These are phyloP conservation scores for Penicillium malachiteum DNA, from an alignment of 495 filamentous ascomycete species.

Conservation along the genomic window DNA sequence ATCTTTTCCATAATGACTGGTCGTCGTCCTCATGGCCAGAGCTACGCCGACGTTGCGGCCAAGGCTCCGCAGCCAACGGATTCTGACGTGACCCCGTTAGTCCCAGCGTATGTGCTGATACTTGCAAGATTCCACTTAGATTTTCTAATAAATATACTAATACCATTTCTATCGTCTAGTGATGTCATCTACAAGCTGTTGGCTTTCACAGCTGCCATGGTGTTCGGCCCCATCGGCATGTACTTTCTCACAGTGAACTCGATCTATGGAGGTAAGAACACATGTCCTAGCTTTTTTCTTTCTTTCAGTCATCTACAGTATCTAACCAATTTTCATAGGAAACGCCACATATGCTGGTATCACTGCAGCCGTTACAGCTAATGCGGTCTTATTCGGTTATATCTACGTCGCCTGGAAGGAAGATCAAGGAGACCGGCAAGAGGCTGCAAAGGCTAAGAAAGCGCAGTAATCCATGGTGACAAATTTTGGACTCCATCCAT, in stretches of 20 bases:
- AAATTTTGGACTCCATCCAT: neutral
- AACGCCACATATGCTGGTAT: slow-evolving; percentile 85
- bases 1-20: slow-evolving; percentile 28
- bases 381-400: slow-evolving; percentile 87
- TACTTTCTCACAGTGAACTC: slow-evolving; percentile 80
- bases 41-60: slow-evolving; percentile 32
- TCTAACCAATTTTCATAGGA: slow-evolving; percentile 48
- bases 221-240: slow-evolving; percentile 75
- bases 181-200: slow-evolving; percentile 87
- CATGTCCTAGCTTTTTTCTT: neutral
- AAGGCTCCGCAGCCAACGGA: slow-evolving; percentile 23
- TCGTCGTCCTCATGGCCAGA: slow-evolving; percentile 33
- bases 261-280: slow-evolving; percentile 68
- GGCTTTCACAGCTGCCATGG: slow-evolving; percentile 88
- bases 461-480: slow-evolving; percentile 38
- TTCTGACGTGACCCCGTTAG: slow-evolving; percentile 60
- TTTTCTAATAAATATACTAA: neutral
- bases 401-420: slow-evolving; percentile 89
- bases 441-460: slow-evolving; percentile 62
- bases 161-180: slow-evolving; percentile 42
- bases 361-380: slow-evolving; percentile 82
- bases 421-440: slow-evolving; percentile 66
- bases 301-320: neutral
- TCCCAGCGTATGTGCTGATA: slow-evolving; percentile 62
- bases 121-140: neutral